Base-by-base conservation (phyloP, 1,284 basidiomycete genomes). In the Rhodotorula sp. region DNA sequence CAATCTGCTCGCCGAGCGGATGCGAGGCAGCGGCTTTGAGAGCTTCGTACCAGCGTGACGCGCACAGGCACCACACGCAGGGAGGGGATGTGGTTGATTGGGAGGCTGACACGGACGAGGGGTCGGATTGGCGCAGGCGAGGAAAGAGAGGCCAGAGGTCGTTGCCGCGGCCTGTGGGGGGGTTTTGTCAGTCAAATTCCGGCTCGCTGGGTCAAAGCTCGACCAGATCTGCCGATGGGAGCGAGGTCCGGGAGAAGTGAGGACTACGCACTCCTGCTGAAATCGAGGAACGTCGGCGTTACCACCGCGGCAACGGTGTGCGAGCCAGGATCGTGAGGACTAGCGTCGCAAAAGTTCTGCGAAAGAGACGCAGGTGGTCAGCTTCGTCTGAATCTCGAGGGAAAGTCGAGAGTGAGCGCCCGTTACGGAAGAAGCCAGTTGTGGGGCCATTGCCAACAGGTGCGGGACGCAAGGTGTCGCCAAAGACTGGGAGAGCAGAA, bases 391-490 rank as follows among this genome's bases (percentile, higher is more conserved):
- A 44, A 44, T 18, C 40, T 44, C 13, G 40, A 44, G 40, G 40
- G 40, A 44, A 13, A 44, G 40, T 13, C 16, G 15, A 15, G 16
- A 34, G 34, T 34, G 2, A n/a, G 44, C 55, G 26, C n/a, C 26
- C 55, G 65, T 73, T 73, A n/a, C 71, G 62, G 64, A 73, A 73
- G 68, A 73, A 73, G 20, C 71, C 71, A 1, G 68, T 73, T 16
- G 59, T 64, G 1, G 68, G 69, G 22, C 66, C 63, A 13, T 53
- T 15, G 10, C 66, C 56, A 16, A 55, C 47, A 2, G 70, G 70
- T 1, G 64, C 66, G 22, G 64, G 62, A 2, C n/a, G 46, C 13
- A 71, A 56, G 2, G 64, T 52, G 20, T 58, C 40, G 28, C 64
- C 66, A 48, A 71, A 55, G 59, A 71, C 70, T 71, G 57, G 18